Evolutionary conservation across 768 basidiomycete genomes (phyloP).

Genomic region (Leccinum aurantiacum): DNA sequence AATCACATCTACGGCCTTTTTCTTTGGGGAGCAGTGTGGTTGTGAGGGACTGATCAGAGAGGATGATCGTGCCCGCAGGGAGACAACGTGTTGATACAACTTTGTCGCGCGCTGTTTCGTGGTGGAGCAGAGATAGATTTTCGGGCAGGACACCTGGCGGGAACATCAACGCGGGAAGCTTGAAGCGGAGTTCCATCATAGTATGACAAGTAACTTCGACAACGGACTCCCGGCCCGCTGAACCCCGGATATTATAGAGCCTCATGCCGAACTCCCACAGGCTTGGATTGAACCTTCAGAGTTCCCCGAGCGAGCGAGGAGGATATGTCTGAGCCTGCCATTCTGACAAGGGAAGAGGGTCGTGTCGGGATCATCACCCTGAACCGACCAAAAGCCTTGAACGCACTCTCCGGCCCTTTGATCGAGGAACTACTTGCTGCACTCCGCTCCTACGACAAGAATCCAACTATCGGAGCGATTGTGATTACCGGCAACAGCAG

Average conservation of each 20-base stretch:
- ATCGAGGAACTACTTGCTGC: constrained; percentile 81
- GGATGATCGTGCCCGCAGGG: constrained; percentile 47
- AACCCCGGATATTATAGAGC: neutral
- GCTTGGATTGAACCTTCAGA: neutral
- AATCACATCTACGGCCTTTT: constrained; percentile 68
- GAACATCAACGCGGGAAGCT: constrained; percentile 5
- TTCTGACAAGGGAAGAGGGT: constrained; percentile 22
- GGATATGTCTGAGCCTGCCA: constrained; percentile 25
- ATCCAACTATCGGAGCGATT: constrained; percentile 73
- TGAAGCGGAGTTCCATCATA: neutral
- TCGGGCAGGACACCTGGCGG: constrained; percentile 8
- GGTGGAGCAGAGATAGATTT: constrained; percentile 37
- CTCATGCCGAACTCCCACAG: neutral
- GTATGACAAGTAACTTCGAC: neutral
- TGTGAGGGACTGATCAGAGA: constrained; percentile 45
- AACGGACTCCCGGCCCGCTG: neutral
- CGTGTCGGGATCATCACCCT: constrained; percentile 61
- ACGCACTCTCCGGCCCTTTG: constrained; percentile 78
- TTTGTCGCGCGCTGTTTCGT: constrained; percentile 50
- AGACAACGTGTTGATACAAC: constrained; percentile 43
- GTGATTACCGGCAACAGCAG: constrained; percentile 89
- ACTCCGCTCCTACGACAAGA: constrained; percentile 62
- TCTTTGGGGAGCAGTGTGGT: constrained; percentile 51
- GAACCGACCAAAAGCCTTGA: constrained; percentile 83
- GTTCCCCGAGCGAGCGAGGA: neutral